phyloP scores from a whole-genome alignment of 1,284 basidiomycete species.

The Ganoderma lucidum region DNA sequence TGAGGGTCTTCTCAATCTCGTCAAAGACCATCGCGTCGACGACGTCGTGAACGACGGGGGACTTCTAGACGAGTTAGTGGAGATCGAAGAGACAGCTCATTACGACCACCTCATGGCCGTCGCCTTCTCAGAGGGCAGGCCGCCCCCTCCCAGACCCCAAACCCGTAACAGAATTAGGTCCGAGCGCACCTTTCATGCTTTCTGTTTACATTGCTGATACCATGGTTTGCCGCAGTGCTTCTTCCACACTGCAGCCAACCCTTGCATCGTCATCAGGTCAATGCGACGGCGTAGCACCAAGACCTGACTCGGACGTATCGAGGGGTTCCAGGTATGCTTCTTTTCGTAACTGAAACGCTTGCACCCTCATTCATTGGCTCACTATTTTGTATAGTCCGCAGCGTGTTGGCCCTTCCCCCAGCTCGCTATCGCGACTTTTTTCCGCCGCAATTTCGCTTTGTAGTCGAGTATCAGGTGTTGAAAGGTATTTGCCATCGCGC shows the following conservation, averaged over 20 bases:
- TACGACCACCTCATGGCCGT: conserved; percentile 34
- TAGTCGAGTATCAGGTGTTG: background rate
- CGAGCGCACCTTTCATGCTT: background rate
- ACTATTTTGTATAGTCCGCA: background rate
- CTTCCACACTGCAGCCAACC: background rate
- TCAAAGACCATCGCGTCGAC: conserved; percentile 17
- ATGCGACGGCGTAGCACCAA: background rate
- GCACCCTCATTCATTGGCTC: background rate
- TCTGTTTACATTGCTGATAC: background rate
- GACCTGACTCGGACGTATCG: background rate
- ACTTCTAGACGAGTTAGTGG: conserved; percentile 28
- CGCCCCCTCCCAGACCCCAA: conserved; percentile 26
- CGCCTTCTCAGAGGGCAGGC: conserved; percentile 31
- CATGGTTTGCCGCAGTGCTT: background rate
- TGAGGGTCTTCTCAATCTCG: conserved; percentile 23
- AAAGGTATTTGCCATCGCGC: background rate
- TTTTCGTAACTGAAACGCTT: background rate
- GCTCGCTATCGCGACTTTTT: background rate
- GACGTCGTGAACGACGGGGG: conserved; percentile 9
- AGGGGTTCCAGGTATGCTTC: background rate
- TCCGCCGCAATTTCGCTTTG: background rate
- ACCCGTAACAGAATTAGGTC: background rate
- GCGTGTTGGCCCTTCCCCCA: background rate
- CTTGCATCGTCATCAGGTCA: background rate
- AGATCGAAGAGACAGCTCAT: conserved; percentile 31